Base-by-base conservation (phyloP, 305 asterid genomes). In the Lippia alba region DNA sequence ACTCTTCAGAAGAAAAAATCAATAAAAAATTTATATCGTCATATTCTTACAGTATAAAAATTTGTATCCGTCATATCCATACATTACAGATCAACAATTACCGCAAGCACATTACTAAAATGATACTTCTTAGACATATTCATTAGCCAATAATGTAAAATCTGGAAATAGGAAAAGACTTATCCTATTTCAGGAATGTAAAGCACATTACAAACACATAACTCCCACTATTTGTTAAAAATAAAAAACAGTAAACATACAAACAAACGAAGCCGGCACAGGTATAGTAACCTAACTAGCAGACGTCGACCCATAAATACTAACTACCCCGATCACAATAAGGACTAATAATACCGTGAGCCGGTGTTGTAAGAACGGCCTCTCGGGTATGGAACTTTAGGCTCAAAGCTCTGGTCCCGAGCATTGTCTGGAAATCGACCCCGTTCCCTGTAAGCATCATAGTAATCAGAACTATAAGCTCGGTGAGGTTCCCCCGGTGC, bases 351-450 rank as follows among this genome's bases (percentile, higher is more conserved):
- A 48, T 48, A 86, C 36, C 89, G 96, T 0, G 96, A 78, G 61
- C 88, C 84, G 6, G 84, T 76, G 67, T 84, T 91, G 65, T 91
- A 90, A 58, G 83, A 79, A 17, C 94, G 92, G 46, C 96, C 92
- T 54, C 95, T 88, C 1, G 96, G 87, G 66, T 88, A 51, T 5
- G 56, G 56, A 51, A 51, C 56, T 51, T 51, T 51, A 51, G 56
- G 56, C 11, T 51, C 56, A 8, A 15, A 51, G 17, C 56, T 18
- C 24, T 17, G 56, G 6, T 51, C 56, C 56, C 56, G 19, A 16
- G 81, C 82, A 64, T 76, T 83, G 72, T 85, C 86, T 15, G 77
- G 76, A 77, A 69, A 80, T 3, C 97, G 84, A 49, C 77, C 72
- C 2, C 86, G 76, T 64, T 86, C 97, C 73, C 89, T 85, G 77